Base-by-base conservation (phyloP, 176 grass and related monocot species). In the Eragrostis curvula region DNA sequence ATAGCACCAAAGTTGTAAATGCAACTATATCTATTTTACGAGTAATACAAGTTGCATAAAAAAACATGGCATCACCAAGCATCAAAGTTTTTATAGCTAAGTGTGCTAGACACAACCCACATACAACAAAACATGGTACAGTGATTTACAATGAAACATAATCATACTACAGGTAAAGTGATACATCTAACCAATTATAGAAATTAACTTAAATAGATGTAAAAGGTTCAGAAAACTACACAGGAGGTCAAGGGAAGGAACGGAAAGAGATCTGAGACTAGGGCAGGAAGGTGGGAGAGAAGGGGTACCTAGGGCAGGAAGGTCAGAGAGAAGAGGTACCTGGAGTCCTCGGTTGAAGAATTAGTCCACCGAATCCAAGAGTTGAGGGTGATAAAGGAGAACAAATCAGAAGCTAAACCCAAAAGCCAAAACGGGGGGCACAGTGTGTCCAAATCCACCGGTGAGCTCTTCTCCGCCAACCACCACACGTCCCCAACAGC, bases 1-100 rank as follows among this genome's bases (percentile, higher is more conserved):
- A 61, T 29, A 71, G 45, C 44, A 36, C 39, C 40, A 20, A 70
- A 57, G 11, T 30, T n/a, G 52, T 32, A 81, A 82, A 60, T 82
- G 30, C 28, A 81, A 15, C 59, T n/a, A 21, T 69, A 30, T 36
- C 3, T 6, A 18, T 32, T 25, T 74, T 51, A 36, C 32, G 61
- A 81, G 11, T 66, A 45, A 70, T 43, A 81, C 20, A 27, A 48
- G 32, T 46, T 32, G 11, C 40, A 46, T 57, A 24, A 48, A 20
- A 61, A 80, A 60, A 18, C 61, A n/a, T n/a, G n/a, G n/a, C n/a
- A n/a, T n/a, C n/a, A n/a, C n/a, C n/a, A n/a, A n/a, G n/a, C n/a
- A n/a, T n/a, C n/a, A n/a, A n/a, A n/a, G n/a, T n/a, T n/a, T n/a
- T n/a, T n/a, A n/a, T n/a, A n/a, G n/a, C n/a, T n/a, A n/a, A n/a